These are phyloP conservation scores for Botrytis pseudocinerea DNA, from an alignment of 2,329 filamentous ascomycete species.

Conservation along the genomic window DNA sequence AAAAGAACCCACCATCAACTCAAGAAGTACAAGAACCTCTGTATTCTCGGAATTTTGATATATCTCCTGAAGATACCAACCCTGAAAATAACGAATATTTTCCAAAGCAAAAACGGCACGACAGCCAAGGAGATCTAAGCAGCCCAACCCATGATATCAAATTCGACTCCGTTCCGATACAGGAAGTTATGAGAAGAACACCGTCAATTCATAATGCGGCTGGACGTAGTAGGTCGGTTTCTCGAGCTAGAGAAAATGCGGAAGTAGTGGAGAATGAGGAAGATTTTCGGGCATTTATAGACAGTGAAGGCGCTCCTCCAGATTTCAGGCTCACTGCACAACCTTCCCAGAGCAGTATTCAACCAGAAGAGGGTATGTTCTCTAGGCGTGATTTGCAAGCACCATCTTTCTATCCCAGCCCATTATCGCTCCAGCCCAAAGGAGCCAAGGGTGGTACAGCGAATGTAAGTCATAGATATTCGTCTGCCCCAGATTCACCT, in stretches of 20 bases:
- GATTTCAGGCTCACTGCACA: constrained; percentile 5
- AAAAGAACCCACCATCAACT: neutral
- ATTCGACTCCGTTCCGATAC: neutral
- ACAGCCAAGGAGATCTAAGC: neutral
- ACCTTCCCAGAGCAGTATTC: constrained; percentile 16
- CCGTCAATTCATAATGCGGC: constrained; percentile 18
- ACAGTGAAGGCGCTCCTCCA: neutral
- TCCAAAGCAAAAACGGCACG: neutral
- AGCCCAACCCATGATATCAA: neutral
- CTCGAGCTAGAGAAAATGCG: neutral
- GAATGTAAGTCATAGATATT: constrained; percentile 24
- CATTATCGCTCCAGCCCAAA: constrained; percentile 19
- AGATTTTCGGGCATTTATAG: constrained; percentile 6
- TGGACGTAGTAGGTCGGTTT: neutral
- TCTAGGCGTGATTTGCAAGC: constrained; percentile 1
- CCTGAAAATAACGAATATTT: constrained; percentile 7
- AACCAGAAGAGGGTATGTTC: constrained; percentile 23
- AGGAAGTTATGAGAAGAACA: constrained; percentile 3
- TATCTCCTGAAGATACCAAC: constrained; percentile 7
- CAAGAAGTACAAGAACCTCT: constrained; percentile 7
- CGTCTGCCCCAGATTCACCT: neutral
- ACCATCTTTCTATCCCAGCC: neutral
- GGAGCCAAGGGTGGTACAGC: constrained; percentile 26
- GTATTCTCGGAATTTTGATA: constrained; percentile 19
- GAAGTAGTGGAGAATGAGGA: neutral